These are phyloP conservation scores for Ilex paraguariensis DNA, from an alignment of 305 asterid species.

Conservation along the genomic window DNA sequence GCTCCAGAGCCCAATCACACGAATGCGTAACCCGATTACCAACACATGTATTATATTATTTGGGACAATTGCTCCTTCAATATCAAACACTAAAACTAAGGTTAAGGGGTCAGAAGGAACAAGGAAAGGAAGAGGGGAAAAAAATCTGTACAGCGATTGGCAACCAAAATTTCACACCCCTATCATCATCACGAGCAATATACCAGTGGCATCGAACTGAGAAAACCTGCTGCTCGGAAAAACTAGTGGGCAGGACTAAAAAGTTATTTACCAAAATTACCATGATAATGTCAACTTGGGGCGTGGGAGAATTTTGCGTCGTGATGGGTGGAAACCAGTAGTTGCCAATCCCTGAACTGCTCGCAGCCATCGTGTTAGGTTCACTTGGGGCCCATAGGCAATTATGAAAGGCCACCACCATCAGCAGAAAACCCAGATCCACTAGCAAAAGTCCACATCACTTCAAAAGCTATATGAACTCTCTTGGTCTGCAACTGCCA, in stretches of 20 bases:
- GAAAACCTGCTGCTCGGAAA: slow-evolving; percentile 26
- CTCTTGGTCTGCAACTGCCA: slow-evolving; percentile 13
- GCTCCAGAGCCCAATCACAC: slow-evolving; percentile 13
- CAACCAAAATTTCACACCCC: slow-evolving; percentile 35
- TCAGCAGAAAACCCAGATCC: slow-evolving; percentile 1
- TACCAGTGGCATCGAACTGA: slow-evolving; percentile 27
- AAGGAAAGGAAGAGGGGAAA: slow-evolving; percentile 13
- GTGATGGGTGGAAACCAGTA: slow-evolving; percentile 29
- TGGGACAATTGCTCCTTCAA: slow-evolving; percentile 28
- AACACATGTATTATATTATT: slow-evolving; percentile 34
- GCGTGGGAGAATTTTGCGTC: slow-evolving; percentile 22
- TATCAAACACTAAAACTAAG: slow-evolving; percentile 43
- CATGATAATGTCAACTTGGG: slow-evolving; percentile 19
- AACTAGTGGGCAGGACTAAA: slow-evolving; percentile 24
- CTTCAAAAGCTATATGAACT: slow-evolving; percentile 7
- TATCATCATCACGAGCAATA: slow-evolving; percentile 24
- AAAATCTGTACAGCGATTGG: slow-evolving; percentile 38
- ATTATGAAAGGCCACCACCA: slow-evolving; percentile 3
- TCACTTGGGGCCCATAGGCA: slow-evolving; percentile 7
- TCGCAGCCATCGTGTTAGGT: slow-evolving; percentile 24
- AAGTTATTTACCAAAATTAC: slow-evolving; percentile 37
- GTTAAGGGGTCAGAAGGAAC: slow-evolving; percentile 17
- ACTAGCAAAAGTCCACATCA: slow-evolving; percentile 7
- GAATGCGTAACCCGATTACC: slow-evolving; percentile 17
- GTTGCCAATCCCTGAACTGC: slow-evolving; percentile 18